phyloP scores from a whole-genome alignment of 2,329 filamentous ascomycete genomes.

The Ascochyta lentis region DNA sequence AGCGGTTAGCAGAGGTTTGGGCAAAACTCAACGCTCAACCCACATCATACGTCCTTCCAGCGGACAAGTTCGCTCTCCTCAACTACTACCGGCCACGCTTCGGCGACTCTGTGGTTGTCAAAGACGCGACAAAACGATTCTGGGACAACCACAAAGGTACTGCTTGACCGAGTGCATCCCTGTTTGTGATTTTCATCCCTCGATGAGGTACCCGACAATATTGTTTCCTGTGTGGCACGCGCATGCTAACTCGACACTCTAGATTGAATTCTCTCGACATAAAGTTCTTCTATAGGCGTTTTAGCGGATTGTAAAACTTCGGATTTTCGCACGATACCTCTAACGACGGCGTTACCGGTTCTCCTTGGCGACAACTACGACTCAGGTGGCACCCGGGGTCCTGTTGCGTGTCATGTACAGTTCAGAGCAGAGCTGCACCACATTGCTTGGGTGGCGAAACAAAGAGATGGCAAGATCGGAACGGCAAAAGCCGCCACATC shows the following conservation, averaged over 20 bases:
- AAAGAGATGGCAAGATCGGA: slow-evolving; percentile 16
- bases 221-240: background rate
- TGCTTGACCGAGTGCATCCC: slow-evolving; percentile 18
- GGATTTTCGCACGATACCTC: slow-evolving; percentile 35
- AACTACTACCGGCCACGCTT: slow-evolving; percentile 81
- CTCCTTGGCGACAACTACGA: slow-evolving; percentile 24
- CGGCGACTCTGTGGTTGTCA: slow-evolving; percentile 58
- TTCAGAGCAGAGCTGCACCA: slow-evolving; percentile 26
- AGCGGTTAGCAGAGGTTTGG: slow-evolving; percentile 67
- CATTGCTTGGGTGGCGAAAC: slow-evolving; percentile 23
- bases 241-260: slow-evolving; percentile 1
- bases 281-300: slow-evolving; percentile 22
- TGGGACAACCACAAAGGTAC: slow-evolving; percentile 58
- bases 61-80: slow-evolving; percentile 84
- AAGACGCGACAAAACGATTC: slow-evolving; percentile 62
- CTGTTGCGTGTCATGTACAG: slow-evolving; percentile 24
- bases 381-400: slow-evolving; percentile 17
- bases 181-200: slow-evolving; percentile 8
- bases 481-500: slow-evolving; percentile 19
- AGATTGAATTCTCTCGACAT: slow-evolving; percentile 13
- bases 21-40: slow-evolving; percentile 68
- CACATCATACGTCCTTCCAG: slow-evolving; percentile 73
- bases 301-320: slow-evolving; percentile 19
- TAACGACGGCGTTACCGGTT: slow-evolving; percentile 38
- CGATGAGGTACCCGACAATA: slow-evolving; percentile 14